phyloP scores from a whole-genome alignment of 2,329 filamentous ascomycete genomes.

The Aspergillus bombycis region DNA sequence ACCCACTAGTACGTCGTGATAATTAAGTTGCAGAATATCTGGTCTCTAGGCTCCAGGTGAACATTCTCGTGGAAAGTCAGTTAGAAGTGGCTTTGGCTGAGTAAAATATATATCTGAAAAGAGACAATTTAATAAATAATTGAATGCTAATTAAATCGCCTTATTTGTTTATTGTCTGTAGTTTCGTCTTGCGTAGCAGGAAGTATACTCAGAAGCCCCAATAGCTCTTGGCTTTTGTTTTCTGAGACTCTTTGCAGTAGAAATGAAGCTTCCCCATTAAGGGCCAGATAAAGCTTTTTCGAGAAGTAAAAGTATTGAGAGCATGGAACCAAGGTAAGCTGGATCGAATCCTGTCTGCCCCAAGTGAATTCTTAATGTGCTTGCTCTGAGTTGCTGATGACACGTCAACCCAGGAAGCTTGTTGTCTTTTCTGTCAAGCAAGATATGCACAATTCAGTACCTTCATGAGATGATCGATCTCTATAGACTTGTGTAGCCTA shows the following conservation, averaged over 20 bases:
- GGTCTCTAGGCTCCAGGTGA: not conserved
- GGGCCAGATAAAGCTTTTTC: not conserved
- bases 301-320: not conserved
- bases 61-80: not conserved
- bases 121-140: not conserved
- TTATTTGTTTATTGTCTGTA: not conserved
- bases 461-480: not conserved
- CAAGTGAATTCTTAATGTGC: not conserved
- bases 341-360: not conserved
- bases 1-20: not conserved
- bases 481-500: not conserved
- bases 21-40: not conserved
- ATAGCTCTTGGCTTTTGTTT: not conserved
- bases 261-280: not conserved
- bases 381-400: not conserved
- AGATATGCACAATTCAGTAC: not conserved
- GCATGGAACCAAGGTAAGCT: not conserved
- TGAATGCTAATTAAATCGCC: not conserved
- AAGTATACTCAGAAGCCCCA: not conserved
- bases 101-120: not conserved
- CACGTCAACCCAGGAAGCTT: not conserved
- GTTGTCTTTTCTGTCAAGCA: not conserved
- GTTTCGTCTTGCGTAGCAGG: not conserved
- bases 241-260: not conserved
- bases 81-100: not conserved